phyloP scores from a whole-genome alignment of 148 eudicot species.

The Fagopyrum tataricum region DNA sequence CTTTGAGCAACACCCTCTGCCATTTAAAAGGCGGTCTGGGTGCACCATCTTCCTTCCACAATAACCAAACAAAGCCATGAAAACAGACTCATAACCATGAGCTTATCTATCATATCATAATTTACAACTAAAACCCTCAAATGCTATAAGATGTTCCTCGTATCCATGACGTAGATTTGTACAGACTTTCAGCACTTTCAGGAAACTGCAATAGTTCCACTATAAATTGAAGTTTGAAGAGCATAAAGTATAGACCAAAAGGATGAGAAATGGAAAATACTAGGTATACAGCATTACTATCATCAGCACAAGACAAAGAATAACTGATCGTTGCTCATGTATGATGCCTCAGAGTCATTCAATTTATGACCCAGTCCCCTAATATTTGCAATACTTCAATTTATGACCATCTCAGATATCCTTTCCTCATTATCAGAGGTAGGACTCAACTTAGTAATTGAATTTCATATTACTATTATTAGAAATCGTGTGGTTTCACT shows the following conservation, averaged over 20 bases:
- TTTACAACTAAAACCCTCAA: background rate
- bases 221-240: background rate
- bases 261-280: background rate
- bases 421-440: background rate
- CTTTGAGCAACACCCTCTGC: constrained; percentile 93
- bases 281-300: background rate
- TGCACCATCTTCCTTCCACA: constrained; percentile 35
- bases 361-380: background rate
- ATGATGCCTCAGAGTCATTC: background rate
- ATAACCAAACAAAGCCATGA: background rate
- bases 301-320: background rate
- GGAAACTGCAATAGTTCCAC: background rate
- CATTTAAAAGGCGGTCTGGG: constrained; percentile 50
- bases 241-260: background rate
- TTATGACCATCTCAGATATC: background rate
- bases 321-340: background rate
- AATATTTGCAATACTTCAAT: background rate
- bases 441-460: background rate
- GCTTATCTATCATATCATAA: background rate
- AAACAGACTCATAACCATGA: background rate
- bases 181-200: background rate
- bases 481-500: background rate
- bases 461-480: background rate
- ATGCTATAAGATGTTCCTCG: background rate
- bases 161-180: background rate